phyloP scores from a whole-genome alignment of 345 rosid species.

The Noccaea caerulescens region DNA sequence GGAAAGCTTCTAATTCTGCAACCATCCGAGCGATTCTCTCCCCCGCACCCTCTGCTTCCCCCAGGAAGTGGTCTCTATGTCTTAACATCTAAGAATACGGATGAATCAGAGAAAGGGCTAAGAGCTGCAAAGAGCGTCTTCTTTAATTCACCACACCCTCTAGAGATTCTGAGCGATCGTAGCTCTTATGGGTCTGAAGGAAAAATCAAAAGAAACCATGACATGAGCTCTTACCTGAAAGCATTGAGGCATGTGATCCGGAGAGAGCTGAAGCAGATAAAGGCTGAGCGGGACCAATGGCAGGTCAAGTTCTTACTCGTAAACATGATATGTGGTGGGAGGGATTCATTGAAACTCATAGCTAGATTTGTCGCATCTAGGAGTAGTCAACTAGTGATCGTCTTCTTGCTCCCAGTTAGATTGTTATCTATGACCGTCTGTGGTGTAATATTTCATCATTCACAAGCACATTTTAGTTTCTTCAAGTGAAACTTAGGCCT shows the following conservation, averaged over 20 bases:
- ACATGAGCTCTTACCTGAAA: constrained; percentile 81
- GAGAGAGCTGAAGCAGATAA: constrained; percentile 67
- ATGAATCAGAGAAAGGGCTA: constrained; percentile 64
- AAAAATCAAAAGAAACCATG: constrained; percentile 84
- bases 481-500: constrained; percentile 36
- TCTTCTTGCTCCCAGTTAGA: constrained; percentile 66
- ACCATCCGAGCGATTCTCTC: constrained; percentile 88
- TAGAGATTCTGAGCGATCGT: constrained; percentile 88
- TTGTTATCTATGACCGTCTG: constrained; percentile 56
- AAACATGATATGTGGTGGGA: constrained; percentile 60
- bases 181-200: constrained; percentile 88
- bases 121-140: constrained; percentile 69
- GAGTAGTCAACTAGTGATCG: constrained; percentile 71
- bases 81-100: constrained; percentile 49
- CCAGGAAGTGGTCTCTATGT: constrained; percentile 85
- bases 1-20: constrained; percentile 93
- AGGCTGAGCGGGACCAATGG: constrained; percentile 55
- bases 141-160: constrained; percentile 96
- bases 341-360: constrained; percentile 65
- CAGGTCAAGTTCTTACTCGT: constrained; percentile 51
- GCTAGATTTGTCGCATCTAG: constrained; percentile 68
- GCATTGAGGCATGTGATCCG: constrained; percentile 68
- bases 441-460: constrained; percentile 45
- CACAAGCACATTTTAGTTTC: constrained; percentile 37
- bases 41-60: constrained; percentile 88